Base-by-base conservation (phyloP, 352 stramenopile genomes). In the Peronospora belbahrii region DNA sequence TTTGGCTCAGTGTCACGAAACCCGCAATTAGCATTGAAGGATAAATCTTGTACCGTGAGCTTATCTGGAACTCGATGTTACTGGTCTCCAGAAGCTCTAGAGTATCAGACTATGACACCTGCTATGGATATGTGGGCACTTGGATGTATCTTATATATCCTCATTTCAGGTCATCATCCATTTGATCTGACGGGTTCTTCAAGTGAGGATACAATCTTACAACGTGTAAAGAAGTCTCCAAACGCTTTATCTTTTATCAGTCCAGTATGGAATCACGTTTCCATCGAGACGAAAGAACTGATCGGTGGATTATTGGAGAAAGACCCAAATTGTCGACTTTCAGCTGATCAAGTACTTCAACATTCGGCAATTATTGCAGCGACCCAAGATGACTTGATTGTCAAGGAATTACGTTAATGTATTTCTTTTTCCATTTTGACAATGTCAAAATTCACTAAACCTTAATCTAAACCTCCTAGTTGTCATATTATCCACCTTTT, bases 51-150 rank as follows among this genome's bases (percentile, higher is more conserved):
- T 41, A 68, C 37, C 0, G 25, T 49, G 10, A 63, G 67, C 17
- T 39, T 90, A 5, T 93, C 82, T 0, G 84, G 84, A 3, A 95
- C 84, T 11, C 78, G 72, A 2, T 87, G 74, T 46, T 95, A 95
- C 56, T 94, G 78, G 79, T 70, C 83, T 18, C 83, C 84, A 0
- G 84, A 95, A 23, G 76, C 83, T 45, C 57, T 95, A 7, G 27
- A 59, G 19, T 42, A 40, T 7, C 62, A 75, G 24, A 59, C 72
- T 33, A 82, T 85, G 38, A 81, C 72, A 6, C 42, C 81, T 2
- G 78, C 76, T 4, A 89, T 94, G 75, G 84, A 95, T 48, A 88
- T 93, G 67, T 95, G 84, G 84, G 74, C 83, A 4, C 67, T 95
- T 3, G 84, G 84, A 2, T 94, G 83, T 56, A 78, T 94, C 33